These are phyloP conservation scores for Poronia punctata DNA, from an alignment of 495 filamentous ascomycete genomes.

Conservation along the genomic window DNA sequence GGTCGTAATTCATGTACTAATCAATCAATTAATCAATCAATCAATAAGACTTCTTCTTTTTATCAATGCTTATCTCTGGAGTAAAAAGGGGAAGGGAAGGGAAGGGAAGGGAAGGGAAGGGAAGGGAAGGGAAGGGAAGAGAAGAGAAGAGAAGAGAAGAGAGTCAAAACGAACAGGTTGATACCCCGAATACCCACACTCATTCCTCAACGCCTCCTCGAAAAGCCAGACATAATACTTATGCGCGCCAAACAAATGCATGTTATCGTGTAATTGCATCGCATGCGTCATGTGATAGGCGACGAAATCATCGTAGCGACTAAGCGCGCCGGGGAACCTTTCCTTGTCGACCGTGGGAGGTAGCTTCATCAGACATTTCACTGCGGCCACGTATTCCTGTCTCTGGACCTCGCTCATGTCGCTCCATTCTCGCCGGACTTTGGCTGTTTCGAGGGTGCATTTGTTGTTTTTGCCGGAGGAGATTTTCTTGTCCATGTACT, in stretches of 20 bases:
- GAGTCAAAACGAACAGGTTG: constrained; percentile 36
- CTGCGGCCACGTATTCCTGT: constrained; percentile 40
- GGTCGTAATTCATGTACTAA: constrained; percentile 41
- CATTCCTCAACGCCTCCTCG: constrained; percentile 59
- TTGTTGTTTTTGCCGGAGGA: constrained; percentile 31
- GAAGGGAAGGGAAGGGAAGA: too few species aligned
- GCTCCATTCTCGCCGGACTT: constrained; percentile 46
- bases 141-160: too few species aligned
- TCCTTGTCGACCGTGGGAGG: constrained; percentile 33
- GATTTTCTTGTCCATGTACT: constrained; percentile 27
- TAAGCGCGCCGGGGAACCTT: constrained; percentile 42
- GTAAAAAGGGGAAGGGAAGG: too few species aligned
- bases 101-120: too few species aligned
- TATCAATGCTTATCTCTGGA: too few species aligned
- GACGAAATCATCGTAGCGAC: constrained; percentile 50
- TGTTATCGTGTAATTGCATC: constrained; percentile 45
- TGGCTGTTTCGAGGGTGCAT: constrained; percentile 43
- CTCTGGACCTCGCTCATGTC: constrained; percentile 27
- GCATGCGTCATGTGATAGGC: constrained; percentile 41
- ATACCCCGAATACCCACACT: constrained; percentile 60
- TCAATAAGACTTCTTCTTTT: not conserved
- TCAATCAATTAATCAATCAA: not conserved
- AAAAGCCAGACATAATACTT: constrained; percentile 58
- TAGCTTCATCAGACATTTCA: constrained; percentile 40
- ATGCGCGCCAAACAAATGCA: constrained; percentile 61